A percentile compares a stretch with the other conserved stretches of the same genome.
Evolutionary conservation across 2,329 filamentous ascomycete genomes (phyloP).

Genomic region (Ascochyta pisi): DNA sequence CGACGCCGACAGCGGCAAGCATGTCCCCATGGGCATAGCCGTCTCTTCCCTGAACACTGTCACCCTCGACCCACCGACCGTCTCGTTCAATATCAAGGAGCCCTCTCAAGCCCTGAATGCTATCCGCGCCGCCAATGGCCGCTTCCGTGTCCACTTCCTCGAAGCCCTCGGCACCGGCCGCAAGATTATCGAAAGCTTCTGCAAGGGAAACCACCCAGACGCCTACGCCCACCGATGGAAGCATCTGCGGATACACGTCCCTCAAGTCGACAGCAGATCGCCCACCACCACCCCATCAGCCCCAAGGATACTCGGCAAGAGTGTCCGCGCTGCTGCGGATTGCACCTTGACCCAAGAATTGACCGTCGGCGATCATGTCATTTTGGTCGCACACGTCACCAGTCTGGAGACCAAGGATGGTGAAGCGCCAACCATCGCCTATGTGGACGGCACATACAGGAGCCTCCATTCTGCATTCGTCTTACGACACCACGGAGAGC

Average conservation of each 20-base stretch:
- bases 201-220: constrained; percentile 34
- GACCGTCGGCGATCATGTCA: constrained; percentile 55
- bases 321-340: constrained; percentile 38
- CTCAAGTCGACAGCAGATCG: constrained; percentile 2
- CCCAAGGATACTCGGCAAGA: constrained; percentile 23
- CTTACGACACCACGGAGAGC: constrained; percentile 1
- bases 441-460: constrained; percentile 38
- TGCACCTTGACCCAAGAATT: constrained; percentile 49
- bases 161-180: constrained; percentile 36
- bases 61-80: constrained; percentile 62
- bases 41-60: constrained; percentile 69
- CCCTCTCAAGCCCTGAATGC: constrained; percentile 64
- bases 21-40: constrained; percentile 54
- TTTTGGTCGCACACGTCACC: constrained; percentile 54
- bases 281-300: constrained; percentile 16
- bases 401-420: constrained; percentile 11
- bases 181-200: constrained; percentile 38
- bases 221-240: constrained; percentile 28
- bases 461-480: constrained; percentile 10
- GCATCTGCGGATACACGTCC: constrained; percentile 16
- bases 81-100: constrained; percentile 67
- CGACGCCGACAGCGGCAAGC: constrained; percentile 20
- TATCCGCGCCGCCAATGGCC: constrained; percentile 52
- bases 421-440: constrained; percentile 27
- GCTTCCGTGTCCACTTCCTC: constrained; percentile 62